Evolutionary conservation across 148 eudicot species (phyloP), one percentile per base, ranked within the genome.

Genomic region (Rhododendron ferrugineum): DNA sequence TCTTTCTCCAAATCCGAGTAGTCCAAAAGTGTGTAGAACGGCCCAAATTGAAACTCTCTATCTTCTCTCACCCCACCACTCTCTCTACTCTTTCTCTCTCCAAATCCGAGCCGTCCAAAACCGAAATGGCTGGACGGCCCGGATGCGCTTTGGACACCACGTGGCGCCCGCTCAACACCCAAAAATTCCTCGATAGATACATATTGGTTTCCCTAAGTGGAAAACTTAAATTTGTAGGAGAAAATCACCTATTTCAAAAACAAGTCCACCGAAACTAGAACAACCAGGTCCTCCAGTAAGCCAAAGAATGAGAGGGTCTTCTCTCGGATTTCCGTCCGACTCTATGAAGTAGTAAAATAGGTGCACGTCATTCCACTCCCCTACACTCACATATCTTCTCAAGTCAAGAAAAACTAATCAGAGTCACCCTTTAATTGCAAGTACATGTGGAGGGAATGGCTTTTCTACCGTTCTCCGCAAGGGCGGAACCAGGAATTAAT

Each of bases 281-380:
- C 89, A 88, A 72, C 89, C 89, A 36, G 89, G 89, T 64, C 89
- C 89, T 26, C 89, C 89, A 1, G 86, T 79, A 8, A 85, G 68
- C 89, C 89, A 88, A 40, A 88, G 34, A 60, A 88, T 0, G 11
- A 88, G 86, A 47, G 89, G 89, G 77, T 88, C 89, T 22, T 46
- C 47, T 8, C 11, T 42, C 1, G 88, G 88, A n/a, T 79, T 86
- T 11, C 85, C 32, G 64, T 88, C 87, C 0, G 87, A 88, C 75
- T 88, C 89, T 3, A 85, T 70, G 82, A 87, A 87, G 84, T 84
- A 84, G 78, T 87, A 87, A 28, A 87, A 87, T 36, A 87, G 50
- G 46, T 87, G 85, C 85, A 88, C 82, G 0, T 83, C 86, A 1
- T 88, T 84, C 23, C 3, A 22, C 16, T 85, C 58, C 2, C 89